Base-by-base conservation (phyloP, 768 basidiomycete genomes). In the Mycena sanguinolenta region DNA sequence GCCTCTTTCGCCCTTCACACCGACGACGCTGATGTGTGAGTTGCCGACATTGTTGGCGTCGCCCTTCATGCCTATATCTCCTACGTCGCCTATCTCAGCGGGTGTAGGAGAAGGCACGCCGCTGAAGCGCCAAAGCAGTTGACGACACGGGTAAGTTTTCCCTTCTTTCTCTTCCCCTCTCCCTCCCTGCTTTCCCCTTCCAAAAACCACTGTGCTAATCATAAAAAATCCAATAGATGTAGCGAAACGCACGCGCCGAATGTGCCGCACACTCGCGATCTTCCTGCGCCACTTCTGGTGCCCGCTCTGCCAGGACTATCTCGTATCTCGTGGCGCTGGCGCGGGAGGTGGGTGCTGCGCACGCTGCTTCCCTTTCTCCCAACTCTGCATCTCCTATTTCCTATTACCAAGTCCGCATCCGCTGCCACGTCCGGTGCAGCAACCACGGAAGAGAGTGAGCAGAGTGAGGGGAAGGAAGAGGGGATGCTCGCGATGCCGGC, bases 241-340 rank as follows among this genome's bases (percentile, higher is more conserved):
- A n/a, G n/a, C n/a, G n/a, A n/a, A n/a, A n/a, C n/a, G n/a, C n/a
- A n/a, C n/a, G n/a, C n/a, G n/a, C n/a, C n/a, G n/a, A n/a, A 16
- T 75, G 10, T 78, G 82, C 57, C 82, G 82, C 66, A 92, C 91
- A 0, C 86, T 96, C 71, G 90, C 95, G 61, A 81, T 96, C 49
- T 97, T 97, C 82, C 91, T 98, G 71, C 85, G 96, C 50, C 94
- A 95, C 79, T 96, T 96, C 81, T 94, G 91, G 93, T 96, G 95
- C 76, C 91, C 93, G 0, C 80, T 90, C 14, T 95, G 94, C 79
- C 94, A 95, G 76, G 95, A 97, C 78, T 98, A 97, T 79, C 89
- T 96, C 86, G 84, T 98, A 97, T 79, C 90, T 96, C 86, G 84
- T 88, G 49, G 91, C 90, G 38, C 85, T 94, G 72, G 81, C 76